Base-by-base conservation (phyloP, 192 early-diverging fungal genomes). In the Podila horticola region DNA sequence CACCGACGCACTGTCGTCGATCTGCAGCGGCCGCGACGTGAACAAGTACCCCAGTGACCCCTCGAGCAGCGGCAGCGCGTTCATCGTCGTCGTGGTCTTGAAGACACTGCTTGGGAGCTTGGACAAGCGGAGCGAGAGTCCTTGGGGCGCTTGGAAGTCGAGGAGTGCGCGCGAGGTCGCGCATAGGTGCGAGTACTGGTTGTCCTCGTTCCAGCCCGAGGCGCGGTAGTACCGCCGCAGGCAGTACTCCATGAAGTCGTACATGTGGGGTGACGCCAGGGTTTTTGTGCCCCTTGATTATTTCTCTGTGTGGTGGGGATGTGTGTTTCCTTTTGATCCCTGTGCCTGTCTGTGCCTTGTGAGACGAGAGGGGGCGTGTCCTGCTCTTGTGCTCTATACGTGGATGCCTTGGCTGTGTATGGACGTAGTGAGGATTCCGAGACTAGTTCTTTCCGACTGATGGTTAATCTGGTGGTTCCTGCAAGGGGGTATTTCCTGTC, bases 221-320 rank as follows among this genome's bases (percentile, higher is more conserved):
- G 90, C 84, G 19, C 88, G 85, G 77, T 94, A 94, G 83, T 95
- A 97, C 82, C 91, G 87, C 72, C 92, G 88, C 10, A 92, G 84
- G 62, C 93, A 92, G 79, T 94, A 93, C 75, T 91, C 90, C 87
- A 96, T 92, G 85, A 92, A 94, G 77, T 95, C 94, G 71, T 90
- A 86, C 92, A 93, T 92, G 17, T 49, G 57, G 71, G 72, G 71
- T 41, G 77, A 81, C 72, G 69, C 77, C 77, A 81, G 77, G 24
- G 62, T 60, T 75, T 28, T 55, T 20, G 5, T 24, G 5, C 52
- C 9, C 2, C 41, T 45, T 15, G 41, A 45, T 45, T 45, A 24
- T 7, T 55, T 24, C n/a, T n/a, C n/a, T n/a, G n/a, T 26, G 15
- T 17, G 51, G n/a, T n/a, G n/a, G n/a, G n/a, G n/a, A n/a, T 22